A percentile compares a stretch with the other conserved stretches of the same genome.
Conservation (phyloP, 2,329 filamentous ascomycete species). For the Colletotrichum chlorophyti region DNA sequence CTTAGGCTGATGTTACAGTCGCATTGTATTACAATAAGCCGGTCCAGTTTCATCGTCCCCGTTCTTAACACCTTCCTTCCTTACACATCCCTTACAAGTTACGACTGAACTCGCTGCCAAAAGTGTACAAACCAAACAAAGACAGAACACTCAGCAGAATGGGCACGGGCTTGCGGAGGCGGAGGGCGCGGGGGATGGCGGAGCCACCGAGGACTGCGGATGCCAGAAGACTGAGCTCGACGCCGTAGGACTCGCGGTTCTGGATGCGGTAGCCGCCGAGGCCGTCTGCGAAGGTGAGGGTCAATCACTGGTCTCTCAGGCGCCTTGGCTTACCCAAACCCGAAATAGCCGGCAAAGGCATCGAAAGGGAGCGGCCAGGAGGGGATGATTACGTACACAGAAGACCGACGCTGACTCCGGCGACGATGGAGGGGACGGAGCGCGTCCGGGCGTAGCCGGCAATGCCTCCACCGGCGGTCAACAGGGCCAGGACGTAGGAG, state of each 20-base stretch:
- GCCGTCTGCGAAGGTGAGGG: conserved; percentile 58
- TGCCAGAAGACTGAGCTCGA: conserved; percentile 88
- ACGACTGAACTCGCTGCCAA: conserved; percentile 71
- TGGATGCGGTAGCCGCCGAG: conserved; percentile 84
- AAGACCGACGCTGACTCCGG: conserved; percentile 81
- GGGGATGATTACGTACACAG: conserved; percentile 54
- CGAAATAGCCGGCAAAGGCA: background rate
- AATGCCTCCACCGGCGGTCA: conserved; percentile 87
- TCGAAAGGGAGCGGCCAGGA: background rate
- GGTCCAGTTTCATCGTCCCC: background rate
- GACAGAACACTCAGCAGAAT: conserved; percentile 80
- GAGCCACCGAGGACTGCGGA: conserved; percentile 85
- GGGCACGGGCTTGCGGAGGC: conserved; percentile 83
- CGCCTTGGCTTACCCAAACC: no score
- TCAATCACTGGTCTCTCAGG: no score
- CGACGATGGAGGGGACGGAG: conserved; percentile 85
- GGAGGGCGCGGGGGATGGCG: conserved; percentile 86
- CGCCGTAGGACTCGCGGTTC: conserved; percentile 77
- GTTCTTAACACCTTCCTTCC: background rate
- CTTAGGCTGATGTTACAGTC: background rate
- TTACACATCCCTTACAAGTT: conserved; percentile 42
- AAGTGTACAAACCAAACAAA: conserved; percentile 78
- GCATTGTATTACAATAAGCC: background rate
- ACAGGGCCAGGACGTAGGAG: conserved; percentile 78
- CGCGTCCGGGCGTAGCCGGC: conserved; percentile 86